Evolutionary conservation across 495 filamentous ascomycete genomes (phyloP).

Genomic region (Glonium stellatum): DNA sequence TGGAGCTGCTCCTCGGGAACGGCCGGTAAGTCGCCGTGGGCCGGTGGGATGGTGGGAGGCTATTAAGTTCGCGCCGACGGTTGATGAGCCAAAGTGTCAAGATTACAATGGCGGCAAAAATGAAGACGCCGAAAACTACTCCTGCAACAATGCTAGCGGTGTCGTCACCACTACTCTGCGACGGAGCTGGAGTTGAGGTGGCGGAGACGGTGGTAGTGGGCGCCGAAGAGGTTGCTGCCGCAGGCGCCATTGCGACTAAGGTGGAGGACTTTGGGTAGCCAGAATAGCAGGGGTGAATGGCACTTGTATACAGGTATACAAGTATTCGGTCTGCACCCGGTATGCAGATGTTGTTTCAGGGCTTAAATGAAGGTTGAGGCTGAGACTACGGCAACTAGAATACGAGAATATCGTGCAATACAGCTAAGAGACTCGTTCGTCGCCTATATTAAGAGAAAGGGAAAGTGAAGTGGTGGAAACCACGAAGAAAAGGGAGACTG

Average conservation of each 20-base stretch:
- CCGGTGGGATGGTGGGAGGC: not conserved
- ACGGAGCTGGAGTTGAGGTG: not conserved
- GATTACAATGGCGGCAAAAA: not conserved
- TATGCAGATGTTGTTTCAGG: not conserved
- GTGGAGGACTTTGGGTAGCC: not conserved
- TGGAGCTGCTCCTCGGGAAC: not conserved
- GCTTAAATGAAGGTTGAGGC: not conserved
- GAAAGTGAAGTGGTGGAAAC: too few species aligned
- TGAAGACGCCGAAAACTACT: not conserved
- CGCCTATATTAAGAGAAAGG: not conserved
- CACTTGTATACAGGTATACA: not conserved
- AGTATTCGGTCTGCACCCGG: not conserved
- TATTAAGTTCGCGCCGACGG: not conserved
- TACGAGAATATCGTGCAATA: not conserved
- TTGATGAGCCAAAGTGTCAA: not conserved
- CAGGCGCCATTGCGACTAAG: not conserved
- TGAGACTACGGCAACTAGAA: not conserved
- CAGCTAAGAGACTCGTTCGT: not conserved
- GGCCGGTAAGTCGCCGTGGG: not conserved
- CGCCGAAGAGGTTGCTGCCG: constrained; percentile 1
- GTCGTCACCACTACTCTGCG: not conserved
- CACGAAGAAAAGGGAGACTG: not conserved
- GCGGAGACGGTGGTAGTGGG: not conserved
- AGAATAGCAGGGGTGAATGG: not conserved
- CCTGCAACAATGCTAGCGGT: not conserved